Evolutionary conservation across 2,329 filamentous ascomycete genomes (phyloP).

Genomic region (Paraphoma chrysanthemicola): DNA sequence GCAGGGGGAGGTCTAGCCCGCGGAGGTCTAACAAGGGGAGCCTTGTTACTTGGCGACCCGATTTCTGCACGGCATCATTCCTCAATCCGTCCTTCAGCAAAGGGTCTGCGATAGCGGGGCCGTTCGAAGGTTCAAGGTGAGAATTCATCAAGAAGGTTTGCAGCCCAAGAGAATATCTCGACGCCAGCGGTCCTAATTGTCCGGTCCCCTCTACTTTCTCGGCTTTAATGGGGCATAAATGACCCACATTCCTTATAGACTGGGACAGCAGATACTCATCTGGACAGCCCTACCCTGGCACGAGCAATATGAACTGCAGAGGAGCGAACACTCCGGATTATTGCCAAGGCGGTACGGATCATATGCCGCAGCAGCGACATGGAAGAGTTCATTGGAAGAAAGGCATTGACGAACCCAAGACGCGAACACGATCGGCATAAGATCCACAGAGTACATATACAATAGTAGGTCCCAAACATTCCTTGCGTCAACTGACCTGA

Average conservation of each 20-base stretch:
- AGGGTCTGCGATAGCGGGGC: not conserved
- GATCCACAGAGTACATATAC: no score
- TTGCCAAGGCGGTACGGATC: constrained; percentile 26
- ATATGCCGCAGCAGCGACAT: not conserved
- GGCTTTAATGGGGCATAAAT: no score
- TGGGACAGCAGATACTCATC: not conserved
- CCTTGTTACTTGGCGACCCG: constrained; percentile 12
- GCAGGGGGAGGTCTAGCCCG: constrained; percentile 26
- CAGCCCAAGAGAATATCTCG: no score
- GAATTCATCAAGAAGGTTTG: not conserved
- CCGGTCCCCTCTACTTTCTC: no score
- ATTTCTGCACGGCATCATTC: constrained; percentile 11
- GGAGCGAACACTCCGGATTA: constrained; percentile 2
- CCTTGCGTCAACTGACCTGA: no score
- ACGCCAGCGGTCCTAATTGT: no score
- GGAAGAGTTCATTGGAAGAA: not conserved
- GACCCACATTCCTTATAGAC: not conserved
- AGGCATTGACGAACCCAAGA: not conserved
- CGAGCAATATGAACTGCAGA: not conserved
- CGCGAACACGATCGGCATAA: not conserved
- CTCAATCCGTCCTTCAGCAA: constrained; percentile 7
- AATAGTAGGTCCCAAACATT: no score
- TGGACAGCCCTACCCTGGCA: not conserved
- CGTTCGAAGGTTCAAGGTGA: not conserved
- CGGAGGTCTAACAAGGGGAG: constrained; percentile 7